Evolutionary conservation across 2,329 filamentous ascomycete genomes (phyloP).

Genomic region (Neurospora sp.): DNA sequence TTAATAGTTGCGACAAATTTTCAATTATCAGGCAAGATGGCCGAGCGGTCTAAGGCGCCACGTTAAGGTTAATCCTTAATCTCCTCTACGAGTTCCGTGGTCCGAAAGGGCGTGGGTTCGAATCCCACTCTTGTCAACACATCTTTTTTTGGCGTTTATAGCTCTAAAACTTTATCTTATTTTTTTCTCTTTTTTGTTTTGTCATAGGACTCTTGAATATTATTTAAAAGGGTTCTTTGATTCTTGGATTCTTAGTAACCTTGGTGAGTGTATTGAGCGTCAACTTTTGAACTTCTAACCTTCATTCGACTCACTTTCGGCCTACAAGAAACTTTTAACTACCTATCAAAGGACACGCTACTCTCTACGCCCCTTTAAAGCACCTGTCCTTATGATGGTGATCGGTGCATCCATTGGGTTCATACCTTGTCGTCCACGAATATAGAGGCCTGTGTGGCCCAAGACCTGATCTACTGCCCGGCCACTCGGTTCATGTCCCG

Average conservation of each 20-base stretch:
- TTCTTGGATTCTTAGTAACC: too few species aligned
- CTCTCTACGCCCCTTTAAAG: background rate
- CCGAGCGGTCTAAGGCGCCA: too few species aligned
- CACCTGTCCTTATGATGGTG: background rate
- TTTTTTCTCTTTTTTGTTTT: background rate
- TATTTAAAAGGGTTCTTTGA: background rate
- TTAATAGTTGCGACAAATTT: rapidly evolving
- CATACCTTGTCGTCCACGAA: background rate
- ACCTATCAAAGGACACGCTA: background rate
- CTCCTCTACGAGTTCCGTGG: too few species aligned
- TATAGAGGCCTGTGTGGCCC: background rate
- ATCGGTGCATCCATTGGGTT: background rate
- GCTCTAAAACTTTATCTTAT: background rate
- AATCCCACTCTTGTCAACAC: background rate
- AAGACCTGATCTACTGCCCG: background rate
- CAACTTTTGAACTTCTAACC: too few species aligned
- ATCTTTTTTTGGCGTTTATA: background rate
- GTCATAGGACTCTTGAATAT: background rate
- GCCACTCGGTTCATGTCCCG: background rate
- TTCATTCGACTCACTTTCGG: background rate
- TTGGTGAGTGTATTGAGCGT: too few species aligned
- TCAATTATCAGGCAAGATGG: too few species aligned
- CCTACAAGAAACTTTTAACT: background rate
- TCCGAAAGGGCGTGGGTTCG: background rate
- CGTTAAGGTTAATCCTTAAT: too few species aligned